phyloP scores from a whole-genome alignment of 2,329 filamentous ascomycete species.

The Cladobotryum protrusum region DNA sequence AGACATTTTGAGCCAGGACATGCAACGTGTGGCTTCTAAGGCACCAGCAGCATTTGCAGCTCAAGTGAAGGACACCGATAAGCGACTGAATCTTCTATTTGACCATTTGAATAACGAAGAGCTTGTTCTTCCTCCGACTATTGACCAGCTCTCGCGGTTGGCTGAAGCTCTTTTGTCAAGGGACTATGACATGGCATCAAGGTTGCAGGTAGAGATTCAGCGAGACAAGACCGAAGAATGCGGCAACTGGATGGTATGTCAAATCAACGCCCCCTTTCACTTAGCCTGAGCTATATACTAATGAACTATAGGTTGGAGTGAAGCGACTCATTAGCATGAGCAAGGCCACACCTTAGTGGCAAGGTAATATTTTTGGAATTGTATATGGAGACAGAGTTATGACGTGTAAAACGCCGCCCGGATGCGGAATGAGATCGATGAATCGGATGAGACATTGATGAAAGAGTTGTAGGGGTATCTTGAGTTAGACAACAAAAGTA shows the following conservation, averaged over 20 bases:
- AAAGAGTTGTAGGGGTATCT: neutral
- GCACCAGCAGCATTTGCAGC: conserved; percentile 81
- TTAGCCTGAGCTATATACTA: conserved; percentile 27
- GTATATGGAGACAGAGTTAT: conserved; percentile 9
- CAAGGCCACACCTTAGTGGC: conserved; percentile 57
- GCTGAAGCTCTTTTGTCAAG: conserved; percentile 60
- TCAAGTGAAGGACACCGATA: conserved; percentile 91
- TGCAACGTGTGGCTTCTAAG: conserved; percentile 79
- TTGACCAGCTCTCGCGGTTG: conserved; percentile 58
- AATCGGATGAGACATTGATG: conserved; percentile 7
- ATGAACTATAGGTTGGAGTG: conserved; percentile 58
- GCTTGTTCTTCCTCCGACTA: conserved; percentile 72
- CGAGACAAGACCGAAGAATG: conserved; percentile 73
- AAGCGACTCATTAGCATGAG: conserved; percentile 76
- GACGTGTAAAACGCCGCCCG: conserved; percentile 17
- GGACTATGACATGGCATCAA: conserved; percentile 62
- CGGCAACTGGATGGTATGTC: conserved; percentile 78
- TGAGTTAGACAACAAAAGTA: conserved; percentile 8
- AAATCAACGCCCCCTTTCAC: neutral
- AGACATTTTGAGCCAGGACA: conserved; percentile 73
- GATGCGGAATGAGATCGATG: conserved; percentile 17
- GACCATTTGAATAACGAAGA: conserved; percentile 97
- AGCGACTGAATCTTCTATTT: conserved; percentile 87
- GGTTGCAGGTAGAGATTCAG: conserved; percentile 68
- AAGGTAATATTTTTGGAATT: neutral